Evolutionary conservation across 2,329 filamentous ascomycete genomes (phyloP).

Genomic region (Endoconidiophora laricicola): DNA sequence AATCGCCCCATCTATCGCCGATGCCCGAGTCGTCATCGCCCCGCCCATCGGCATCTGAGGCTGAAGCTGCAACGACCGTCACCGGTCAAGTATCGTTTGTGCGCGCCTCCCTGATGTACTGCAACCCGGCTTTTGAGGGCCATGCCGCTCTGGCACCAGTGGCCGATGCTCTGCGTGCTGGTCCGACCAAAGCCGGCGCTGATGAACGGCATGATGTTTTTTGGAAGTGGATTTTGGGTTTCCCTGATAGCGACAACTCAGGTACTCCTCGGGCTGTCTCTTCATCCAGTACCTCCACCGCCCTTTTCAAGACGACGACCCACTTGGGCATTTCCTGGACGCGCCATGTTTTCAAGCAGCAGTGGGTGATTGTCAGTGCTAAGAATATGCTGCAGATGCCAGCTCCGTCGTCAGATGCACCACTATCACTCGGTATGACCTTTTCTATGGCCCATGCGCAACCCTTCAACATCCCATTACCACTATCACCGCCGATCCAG

Average conservation of each 20-base stretch:
- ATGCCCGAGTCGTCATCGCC: not conserved
- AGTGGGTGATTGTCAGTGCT: conserved; percentile 25
- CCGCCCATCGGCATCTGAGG: not conserved
- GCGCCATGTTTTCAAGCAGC: conserved; percentile 19
- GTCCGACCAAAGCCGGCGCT: not conserved
- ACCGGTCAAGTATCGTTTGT: not conserved
- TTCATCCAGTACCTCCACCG: conserved; percentile 15
- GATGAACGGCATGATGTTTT: conserved; percentile 21
- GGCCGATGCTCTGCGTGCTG: conserved; percentile 13
- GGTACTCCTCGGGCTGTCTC: too few species aligned
- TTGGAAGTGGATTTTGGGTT: conserved; percentile 23
- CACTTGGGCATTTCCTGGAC: conserved; percentile 24
- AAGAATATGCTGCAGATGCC: conserved; percentile 20
- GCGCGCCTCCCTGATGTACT: conserved; percentile 18
- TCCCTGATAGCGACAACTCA: too few species aligned
- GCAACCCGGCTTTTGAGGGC: conserved; percentile 20
- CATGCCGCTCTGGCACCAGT: conserved; percentile 18
- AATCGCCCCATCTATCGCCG: conserved; percentile 6
- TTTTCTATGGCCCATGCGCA: conserved; percentile 2
- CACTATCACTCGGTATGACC: conserved; percentile 4
- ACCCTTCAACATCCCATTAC: not conserved
- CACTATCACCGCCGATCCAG: conserved; percentile 7
- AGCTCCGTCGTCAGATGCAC: not conserved
- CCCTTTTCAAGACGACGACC: conserved; percentile 11
- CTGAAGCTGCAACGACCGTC: not conserved